A percentile compares a stretch with the other conserved stretches of the same genome.
These are phyloP conservation scores for Rhizomucor pusillus DNA, from an alignment of 371 early-diverging fungal species.

Conservation along the genomic window DNA sequence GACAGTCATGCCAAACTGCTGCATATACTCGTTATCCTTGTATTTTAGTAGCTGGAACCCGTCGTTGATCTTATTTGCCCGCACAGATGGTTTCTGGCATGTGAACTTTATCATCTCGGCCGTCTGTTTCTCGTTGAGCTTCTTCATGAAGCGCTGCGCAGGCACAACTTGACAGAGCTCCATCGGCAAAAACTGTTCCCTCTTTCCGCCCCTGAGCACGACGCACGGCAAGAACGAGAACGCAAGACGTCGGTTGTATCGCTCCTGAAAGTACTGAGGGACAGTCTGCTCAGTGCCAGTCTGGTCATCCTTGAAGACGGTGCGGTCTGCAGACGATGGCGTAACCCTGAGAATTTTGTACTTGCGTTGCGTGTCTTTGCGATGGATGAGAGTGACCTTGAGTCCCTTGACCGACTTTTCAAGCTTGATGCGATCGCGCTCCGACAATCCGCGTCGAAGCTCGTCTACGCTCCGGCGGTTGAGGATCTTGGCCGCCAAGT, in stretches of 20 bases:
- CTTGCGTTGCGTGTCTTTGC: constrained; percentile 60
- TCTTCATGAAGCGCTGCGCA: constrained; percentile 76
- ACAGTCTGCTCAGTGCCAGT: constrained; percentile 55
- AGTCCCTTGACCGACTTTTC: constrained; percentile 71
- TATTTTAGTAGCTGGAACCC: constrained; percentile 50
- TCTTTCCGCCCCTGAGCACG: constrained; percentile 55
- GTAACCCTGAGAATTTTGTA: constrained; percentile 70
- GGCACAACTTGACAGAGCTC: constrained; percentile 82
- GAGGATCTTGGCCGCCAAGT: constrained; percentile 60
- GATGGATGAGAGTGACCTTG: constrained; percentile 71
- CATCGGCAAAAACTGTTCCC: constrained; percentile 85
- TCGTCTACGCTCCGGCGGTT: constrained; percentile 57
- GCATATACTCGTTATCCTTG: constrained; percentile 48
- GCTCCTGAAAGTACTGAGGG: constrained; percentile 66
- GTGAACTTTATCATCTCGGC: constrained; percentile 92
- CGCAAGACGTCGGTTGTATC: constrained; percentile 63
- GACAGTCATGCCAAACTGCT: constrained; percentile 63
- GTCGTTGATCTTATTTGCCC: constrained; percentile 58
- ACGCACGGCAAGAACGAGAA: constrained; percentile 86
- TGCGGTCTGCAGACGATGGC: constrained; percentile 55
- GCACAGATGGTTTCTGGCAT: constrained; percentile 71
- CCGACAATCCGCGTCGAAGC: constrained; percentile 59
- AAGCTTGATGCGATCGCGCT: constrained; percentile 58
- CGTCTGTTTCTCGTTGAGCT: constrained; percentile 82
- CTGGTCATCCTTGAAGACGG: constrained; percentile 61